phyloP scores from a whole-genome alignment of 2,329 filamentous ascomycete genomes.

The Bimuria novae-zelandiae region DNA sequence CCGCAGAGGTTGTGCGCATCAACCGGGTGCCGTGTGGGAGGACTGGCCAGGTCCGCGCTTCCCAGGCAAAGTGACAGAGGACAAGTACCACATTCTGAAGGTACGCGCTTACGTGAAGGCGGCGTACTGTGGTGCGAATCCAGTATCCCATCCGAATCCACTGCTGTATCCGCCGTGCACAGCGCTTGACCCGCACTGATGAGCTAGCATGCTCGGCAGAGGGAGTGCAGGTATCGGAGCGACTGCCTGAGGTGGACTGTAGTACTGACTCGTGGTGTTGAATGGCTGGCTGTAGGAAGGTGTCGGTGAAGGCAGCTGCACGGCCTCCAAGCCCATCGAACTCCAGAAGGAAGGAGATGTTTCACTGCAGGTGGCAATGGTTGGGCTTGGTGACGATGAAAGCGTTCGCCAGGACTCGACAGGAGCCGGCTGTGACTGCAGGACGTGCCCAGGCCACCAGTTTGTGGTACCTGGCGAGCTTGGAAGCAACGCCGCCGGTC shows the following conservation, averaged over 20 bases:
- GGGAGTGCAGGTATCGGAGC: slow-evolving; percentile 77
- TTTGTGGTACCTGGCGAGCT: slow-evolving; percentile 74
- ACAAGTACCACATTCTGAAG: slow-evolving; percentile 28
- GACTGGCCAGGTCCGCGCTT: slow-evolving; percentile 52
- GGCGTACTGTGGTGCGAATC: slow-evolving; percentile 72
- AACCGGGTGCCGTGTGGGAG: slow-evolving; percentile 34
- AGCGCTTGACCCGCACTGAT: slow-evolving; percentile 75
- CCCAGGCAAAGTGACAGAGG: slow-evolving; percentile 36
- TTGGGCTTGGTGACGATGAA: slow-evolving; percentile 81
- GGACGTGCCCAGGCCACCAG: slow-evolving; percentile 71
- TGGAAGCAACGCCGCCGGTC: slow-evolving; percentile 81
- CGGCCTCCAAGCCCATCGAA: slow-evolving; percentile 73
- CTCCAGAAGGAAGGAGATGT: slow-evolving; percentile 77
- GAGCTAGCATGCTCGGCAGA: slow-evolving; percentile 83
- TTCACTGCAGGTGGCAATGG: slow-evolving; percentile 70
- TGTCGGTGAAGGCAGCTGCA: slow-evolving; percentile 74
- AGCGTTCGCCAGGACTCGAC: slow-evolving; percentile 91
- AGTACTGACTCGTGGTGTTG: slow-evolving; percentile 73
- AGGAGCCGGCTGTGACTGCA: slow-evolving; percentile 68
- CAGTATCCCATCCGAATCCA: slow-evolving; percentile 83
- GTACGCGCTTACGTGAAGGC: slow-evolving; percentile 74
- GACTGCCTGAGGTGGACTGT: slow-evolving; percentile 75
- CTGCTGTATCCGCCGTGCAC: slow-evolving; percentile 66
- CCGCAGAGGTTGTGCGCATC: slow-evolving; percentile 47
- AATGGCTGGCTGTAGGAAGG: slow-evolving; percentile 80